These are phyloP conservation scores for Rhizopogon parksii DNA, from an alignment of 1,284 basidiomycete species.

Conservation along the genomic window DNA sequence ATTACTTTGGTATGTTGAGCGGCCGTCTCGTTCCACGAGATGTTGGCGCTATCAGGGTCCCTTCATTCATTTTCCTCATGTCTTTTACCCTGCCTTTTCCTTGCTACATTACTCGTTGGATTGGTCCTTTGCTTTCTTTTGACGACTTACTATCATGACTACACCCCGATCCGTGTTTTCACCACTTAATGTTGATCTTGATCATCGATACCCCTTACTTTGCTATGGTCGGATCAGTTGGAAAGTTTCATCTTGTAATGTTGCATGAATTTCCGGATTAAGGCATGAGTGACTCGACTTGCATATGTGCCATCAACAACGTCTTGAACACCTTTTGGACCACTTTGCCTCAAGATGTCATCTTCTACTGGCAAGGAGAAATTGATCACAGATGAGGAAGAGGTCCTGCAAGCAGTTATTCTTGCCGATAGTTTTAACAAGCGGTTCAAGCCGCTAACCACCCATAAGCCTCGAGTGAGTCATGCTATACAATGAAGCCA, in stretches of 20 bases:
- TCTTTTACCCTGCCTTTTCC: conserved; percentile 19
- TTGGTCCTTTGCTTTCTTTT: conserved; percentile 43
- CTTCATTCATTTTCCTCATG: conserved; percentile 31
- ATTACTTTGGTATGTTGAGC: conserved; percentile 20
- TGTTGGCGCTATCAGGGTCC: conserved; percentile 27
- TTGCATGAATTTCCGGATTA: conserved; percentile 10
- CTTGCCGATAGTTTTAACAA: conserved; percentile 95
- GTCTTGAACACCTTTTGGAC: not conserved
- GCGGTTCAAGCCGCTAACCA: conserved; percentile 83
- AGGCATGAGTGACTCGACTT: conserved; percentile 20
- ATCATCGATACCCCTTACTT: conserved; percentile 30
- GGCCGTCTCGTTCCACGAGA: conserved; percentile 27
- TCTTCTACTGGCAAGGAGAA: conserved; percentile 50
- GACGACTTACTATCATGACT: conserved; percentile 42
- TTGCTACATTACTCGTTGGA: conserved; percentile 57
- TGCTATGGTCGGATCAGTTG: conserved; percentile 26
- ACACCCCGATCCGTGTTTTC: conserved; percentile 38
- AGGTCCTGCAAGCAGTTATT: conserved; percentile 85
- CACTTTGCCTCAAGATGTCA: conserved; percentile 37
- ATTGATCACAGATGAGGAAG: conserved; percentile 61
- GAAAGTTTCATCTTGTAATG: conserved; percentile 52
- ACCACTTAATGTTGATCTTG: conserved; percentile 33
- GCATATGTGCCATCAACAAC: not conserved
- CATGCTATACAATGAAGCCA: conserved; percentile 1
- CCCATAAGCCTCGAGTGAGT: conserved; percentile 72